A percentile compares a stretch with the other conserved stretches of the same genome.
These are phyloP conservation scores for Candida wancherniae DNA, from an alignment of 805 yeast species.

Conservation along the genomic window DNA sequence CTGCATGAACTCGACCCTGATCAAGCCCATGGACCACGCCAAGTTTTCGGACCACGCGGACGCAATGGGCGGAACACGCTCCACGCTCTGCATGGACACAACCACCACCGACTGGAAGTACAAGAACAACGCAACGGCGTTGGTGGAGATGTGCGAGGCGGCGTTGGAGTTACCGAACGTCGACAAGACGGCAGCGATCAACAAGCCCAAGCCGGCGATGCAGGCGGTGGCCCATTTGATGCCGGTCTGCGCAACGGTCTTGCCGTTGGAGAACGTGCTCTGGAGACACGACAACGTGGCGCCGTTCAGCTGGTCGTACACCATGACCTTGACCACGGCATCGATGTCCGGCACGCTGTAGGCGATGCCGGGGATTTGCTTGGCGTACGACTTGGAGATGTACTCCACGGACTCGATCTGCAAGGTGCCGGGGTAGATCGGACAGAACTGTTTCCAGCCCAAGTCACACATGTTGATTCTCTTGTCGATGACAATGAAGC, in stretches of 20 bases:
- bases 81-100: conserved; percentile 79
- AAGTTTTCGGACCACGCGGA: conserved; percentile 87
- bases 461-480: conserved; percentile 58
- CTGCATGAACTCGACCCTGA: conserved; percentile 77
- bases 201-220: conserved; percentile 80
- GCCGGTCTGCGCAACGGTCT: conserved; percentile 66
- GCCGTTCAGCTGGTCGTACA: conserved; percentile 37
- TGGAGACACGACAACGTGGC: conserved; percentile 67
- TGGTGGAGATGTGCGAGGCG: conserved; percentile 85
- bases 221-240: conserved; percentile 92
- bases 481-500: conserved; percentile 61
- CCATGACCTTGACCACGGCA: conserved; percentile 60
- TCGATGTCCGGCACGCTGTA: conserved; percentile 84
- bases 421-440: conserved; percentile 75
- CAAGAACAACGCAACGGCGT: conserved; percentile 74
- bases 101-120: conserved; percentile 88
- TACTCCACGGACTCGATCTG: conserved; percentile 70
- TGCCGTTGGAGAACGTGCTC: conserved; percentile 69
- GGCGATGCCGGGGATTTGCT: conserved; percentile 76
- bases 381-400: conserved; percentile 44
- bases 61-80: conserved; percentile 86
- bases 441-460: conserved; percentile 87
- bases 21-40: conserved; percentile 94
- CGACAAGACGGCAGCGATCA: conserved; percentile 76
- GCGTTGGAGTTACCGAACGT: conserved; percentile 85